Conservation (phyloP, 2,329 filamentous ascomycete species). For the Exophiala alcalophila region DNA sequence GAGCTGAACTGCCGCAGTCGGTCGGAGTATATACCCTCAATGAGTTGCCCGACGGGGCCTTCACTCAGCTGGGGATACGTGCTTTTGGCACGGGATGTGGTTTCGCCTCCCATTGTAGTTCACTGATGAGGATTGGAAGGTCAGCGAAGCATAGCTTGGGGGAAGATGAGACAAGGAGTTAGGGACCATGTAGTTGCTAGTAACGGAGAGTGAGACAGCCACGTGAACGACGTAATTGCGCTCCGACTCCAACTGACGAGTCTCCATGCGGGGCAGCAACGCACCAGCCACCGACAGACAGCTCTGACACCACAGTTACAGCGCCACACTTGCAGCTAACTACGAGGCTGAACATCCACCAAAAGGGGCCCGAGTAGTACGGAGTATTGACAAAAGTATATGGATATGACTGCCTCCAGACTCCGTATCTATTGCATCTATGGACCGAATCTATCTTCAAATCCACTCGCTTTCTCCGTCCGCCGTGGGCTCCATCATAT, state of each 20-base stretch:
- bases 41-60: slow-evolving; percentile 69
- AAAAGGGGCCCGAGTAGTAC: too few species aligned
- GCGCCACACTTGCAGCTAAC: too few species aligned
- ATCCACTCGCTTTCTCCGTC: slow-evolving; percentile 15
- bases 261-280: too few species aligned
- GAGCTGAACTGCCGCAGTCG: slow-evolving; percentile 77
- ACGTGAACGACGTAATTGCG: too few species aligned
- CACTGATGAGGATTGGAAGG: not conserved
- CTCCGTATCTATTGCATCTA: slow-evolving; percentile 1
- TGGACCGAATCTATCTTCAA: slow-evolving; percentile 7
- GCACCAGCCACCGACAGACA: too few species aligned
- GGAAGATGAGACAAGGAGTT: not conserved
- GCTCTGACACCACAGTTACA: too few species aligned
- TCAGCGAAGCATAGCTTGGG: not conserved
- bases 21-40: slow-evolving; percentile 79
- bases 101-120: slow-evolving; percentile 39
- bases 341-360: too few species aligned
- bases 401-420: too few species aligned
- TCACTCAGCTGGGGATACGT: slow-evolving; percentile 51
- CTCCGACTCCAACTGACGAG: too few species aligned
- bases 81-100: slow-evolving; percentile 35
- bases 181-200: too few species aligned
- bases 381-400: too few species aligned
- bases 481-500: slow-evolving; percentile 24
- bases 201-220: too few species aligned